These are phyloP conservation scores for Gossypium laxum DNA, from an alignment of 441 rosid genomes.

Conservation along the genomic window DNA sequence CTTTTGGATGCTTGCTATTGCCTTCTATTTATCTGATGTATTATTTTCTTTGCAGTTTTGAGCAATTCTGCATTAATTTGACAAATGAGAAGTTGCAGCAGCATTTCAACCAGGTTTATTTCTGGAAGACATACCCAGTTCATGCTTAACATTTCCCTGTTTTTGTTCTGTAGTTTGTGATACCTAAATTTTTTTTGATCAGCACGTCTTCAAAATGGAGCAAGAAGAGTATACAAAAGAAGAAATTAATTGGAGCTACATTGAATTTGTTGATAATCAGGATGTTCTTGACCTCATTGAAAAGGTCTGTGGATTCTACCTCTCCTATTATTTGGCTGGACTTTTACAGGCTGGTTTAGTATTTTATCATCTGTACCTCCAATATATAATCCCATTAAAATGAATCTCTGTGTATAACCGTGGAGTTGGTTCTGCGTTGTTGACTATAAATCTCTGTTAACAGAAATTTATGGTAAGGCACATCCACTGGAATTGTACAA, in stretches of 20 bases:
- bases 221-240: conserved; percentile 96
- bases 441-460: background rate
- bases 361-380: background rate
- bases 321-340: background rate
- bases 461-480: conserved; percentile 3
- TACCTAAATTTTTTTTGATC: conserved; percentile 19
- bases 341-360: background rate
- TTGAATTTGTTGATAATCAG: conserved; percentile 87
- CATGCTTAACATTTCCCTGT: conserved; percentile 11
- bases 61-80: conserved; percentile 96
- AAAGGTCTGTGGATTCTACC: conserved; percentile 42
- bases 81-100: conserved; percentile 97
- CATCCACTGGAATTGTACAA: background rate
- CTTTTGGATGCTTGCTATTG: conserved; percentile 10
- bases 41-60: conserved; percentile 48
- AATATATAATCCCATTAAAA: background rate
- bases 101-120: conserved; percentile 87
- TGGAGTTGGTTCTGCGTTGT: background rate
- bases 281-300: conserved; percentile 90
- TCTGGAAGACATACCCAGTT: background rate
- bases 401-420: background rate
- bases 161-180: conserved; percentile 14
- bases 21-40: conserved; percentile 19
- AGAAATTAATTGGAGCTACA: conserved; percentile 95
- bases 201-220: conserved; percentile 99